Percentiles rank a stretch among this genome's conserved stretches.
Evolutionary conservation across 495 filamentous ascomycete genomes (phyloP).

Genomic region (Trichoderma virens): DNA sequence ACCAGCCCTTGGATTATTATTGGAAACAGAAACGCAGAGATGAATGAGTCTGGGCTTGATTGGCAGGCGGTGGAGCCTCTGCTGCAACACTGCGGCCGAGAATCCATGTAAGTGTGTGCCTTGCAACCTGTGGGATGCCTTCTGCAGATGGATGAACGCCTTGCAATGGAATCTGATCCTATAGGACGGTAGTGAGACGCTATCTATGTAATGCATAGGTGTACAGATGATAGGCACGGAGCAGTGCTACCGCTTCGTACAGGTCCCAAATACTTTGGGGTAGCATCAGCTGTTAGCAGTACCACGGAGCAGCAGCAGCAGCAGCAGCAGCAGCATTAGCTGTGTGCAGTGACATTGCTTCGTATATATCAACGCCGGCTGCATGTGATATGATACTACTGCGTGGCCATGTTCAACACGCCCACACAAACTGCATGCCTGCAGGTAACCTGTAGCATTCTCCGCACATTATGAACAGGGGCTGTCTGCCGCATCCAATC

Average conservation of each 20-base stretch:
- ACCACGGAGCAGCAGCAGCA: not conserved
- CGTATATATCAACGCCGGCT: not conserved
- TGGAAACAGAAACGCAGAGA: conserved; percentile 20
- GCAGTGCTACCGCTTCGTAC: not conserved
- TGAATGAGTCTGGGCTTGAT: not conserved
- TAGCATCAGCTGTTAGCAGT: not conserved
- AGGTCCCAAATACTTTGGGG: not conserved
- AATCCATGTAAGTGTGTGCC: not conserved
- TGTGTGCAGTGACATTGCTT: not conserved
- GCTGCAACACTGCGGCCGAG: conserved; percentile 1
- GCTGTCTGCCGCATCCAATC: not conserved
- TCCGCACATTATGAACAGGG: not conserved
- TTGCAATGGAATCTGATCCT: not conserved
- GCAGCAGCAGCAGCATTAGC: no score
- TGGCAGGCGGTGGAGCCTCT: not conserved
- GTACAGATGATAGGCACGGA: not conserved
- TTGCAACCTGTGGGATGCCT: not conserved
- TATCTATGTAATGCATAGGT: not conserved
- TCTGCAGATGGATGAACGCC: not conserved
- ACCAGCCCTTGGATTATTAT: conserved; percentile 38
- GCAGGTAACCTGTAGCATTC: not conserved
- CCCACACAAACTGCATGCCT: not conserved
- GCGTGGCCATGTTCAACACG: conserved; percentile 2
- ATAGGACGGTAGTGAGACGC: not conserved
- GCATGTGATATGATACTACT: conserved; percentile 8